Evolutionary conservation across 2,329 filamentous ascomycete species (phyloP), one percentile per base, ranked within the genome.

Genomic region (Fusarium secorum): DNA sequence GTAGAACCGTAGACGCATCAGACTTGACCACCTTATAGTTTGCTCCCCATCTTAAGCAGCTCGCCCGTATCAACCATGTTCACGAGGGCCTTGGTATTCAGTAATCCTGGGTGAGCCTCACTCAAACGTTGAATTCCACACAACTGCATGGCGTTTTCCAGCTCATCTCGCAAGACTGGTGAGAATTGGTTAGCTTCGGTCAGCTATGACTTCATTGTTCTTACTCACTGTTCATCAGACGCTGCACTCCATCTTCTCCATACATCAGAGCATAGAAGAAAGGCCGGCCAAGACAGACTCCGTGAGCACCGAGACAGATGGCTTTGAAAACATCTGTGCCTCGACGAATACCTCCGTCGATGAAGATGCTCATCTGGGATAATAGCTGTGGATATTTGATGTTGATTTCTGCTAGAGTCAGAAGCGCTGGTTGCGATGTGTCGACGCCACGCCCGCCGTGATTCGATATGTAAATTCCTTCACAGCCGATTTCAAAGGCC

Each of bases 301-400:
- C 42, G 0, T 28, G 24, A 2, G 42, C 42, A 11, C 42, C 42
- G 6, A 45, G 42, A 15, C 42, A 28, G 8, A 45, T 5, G 3
- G 42, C 24, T 28, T 45, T 45, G 6, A 45, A 28, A 0, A n/a
- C 9, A 28, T 28, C 42, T 15, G 42, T 45, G 0, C 42, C 42
- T 45, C 24, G 18, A 7, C 42, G 24, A 3, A 45, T 45, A 2
- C 42, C 42, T 4, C 42, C 42, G 1, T 45, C 18, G 0, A 45
- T 28, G 0, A 45, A 7, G 11, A 45, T 0, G 11, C 1, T 45
- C 42, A 28, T 28, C 0, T n/a, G 0, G 2, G 24, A 20, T 0
- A 46, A n/a, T 9, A 46, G 9, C 1, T n/a, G 2, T 28, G 44
- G 44, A 4, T 1, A 46, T 6, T n/a, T 46, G 13, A 46, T 28